Base-by-base conservation (phyloP, 176 grass and related monocot species). In the Zea luxurians region DNA sequence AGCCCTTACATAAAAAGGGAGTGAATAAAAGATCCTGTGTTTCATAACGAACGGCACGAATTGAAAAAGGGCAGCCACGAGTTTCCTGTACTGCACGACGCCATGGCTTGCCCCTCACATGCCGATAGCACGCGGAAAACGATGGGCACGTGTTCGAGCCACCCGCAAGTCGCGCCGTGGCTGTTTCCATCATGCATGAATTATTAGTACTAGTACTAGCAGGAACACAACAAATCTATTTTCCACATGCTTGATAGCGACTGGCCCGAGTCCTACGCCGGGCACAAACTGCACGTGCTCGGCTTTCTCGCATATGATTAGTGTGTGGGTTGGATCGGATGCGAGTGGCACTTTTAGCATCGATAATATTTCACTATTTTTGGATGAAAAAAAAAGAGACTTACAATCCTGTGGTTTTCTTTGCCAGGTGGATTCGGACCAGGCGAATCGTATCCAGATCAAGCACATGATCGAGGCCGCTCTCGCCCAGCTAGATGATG, bases 391-490 rank as follows among this genome's bases (percentile, higher is more conserved):
- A 3, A 48, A 3, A 1, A 13, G 18, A 27, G 43, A 69, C 43
- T 68, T 13, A 21, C 1, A 27, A 46, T 48, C 1, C 5, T 0
- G 0, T 21, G 5, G 3, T 21, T 13, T 50, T 50, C 3, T 59
- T 35, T 70, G 11, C 2, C 68, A 70, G 68, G 68, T 70, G 44
- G 44, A 70, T 35, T 18, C 18, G 53, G 53, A 57, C 16, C 1
- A 48, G 8, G 18, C 1, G 6, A 46, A 70, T 18, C 68, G 44
- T 70, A 0, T 15, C 8, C 10, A 35, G 7, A 70, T 70, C 44
- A 70, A 70, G 11, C 68, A 35, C 68, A 70, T 21, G 20, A 70
- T 70, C 3, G 68, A 70, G 68, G 11, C 11, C 6, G 44, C 68
- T 48, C 68, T 70, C 6, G 15, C 11, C 0, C 68, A 15, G 18